phyloP scores from a whole-genome alignment of 805 yeast species.

The Ogataea paraovalis region DNA sequence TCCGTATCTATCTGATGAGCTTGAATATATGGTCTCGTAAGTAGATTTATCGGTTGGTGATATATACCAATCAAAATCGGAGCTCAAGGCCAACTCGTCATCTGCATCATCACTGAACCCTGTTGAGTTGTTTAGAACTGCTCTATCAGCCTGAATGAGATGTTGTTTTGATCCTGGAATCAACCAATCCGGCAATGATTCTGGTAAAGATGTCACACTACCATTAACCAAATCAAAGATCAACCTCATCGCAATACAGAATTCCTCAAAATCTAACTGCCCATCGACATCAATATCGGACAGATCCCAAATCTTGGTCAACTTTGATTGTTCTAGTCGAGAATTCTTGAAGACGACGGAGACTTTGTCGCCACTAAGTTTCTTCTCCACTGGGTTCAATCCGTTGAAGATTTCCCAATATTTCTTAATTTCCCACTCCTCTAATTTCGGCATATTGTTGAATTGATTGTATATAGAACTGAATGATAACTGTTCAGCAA shows the following conservation, averaged over 20 bases:
- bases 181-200: constrained; percentile 83
- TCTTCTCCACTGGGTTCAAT: constrained; percentile 73
- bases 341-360: constrained; percentile 86
- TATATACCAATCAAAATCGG: constrained; percentile 93
- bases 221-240: constrained; percentile 90
- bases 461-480: no score
- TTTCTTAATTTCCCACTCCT: constrained; percentile 93
- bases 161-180: constrained; percentile 87
- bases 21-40: constrained; percentile 73
- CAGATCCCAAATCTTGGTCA: constrained; percentile 84
- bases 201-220: constrained; percentile 64
- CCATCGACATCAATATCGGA: constrained; percentile 94
- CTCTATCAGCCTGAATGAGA: constrained; percentile 77
- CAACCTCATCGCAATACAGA: constrained; percentile 94
- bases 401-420: constrained; percentile 98
- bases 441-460: constrained; percentile 55
- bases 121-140: constrained; percentile 37
- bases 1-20: constrained; percentile 75
- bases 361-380: constrained; percentile 80
- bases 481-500: no score
- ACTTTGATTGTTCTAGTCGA: constrained; percentile 69
- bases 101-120: constrained; percentile 48
- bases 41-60: constrained; percentile 79
- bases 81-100: constrained; percentile 55
- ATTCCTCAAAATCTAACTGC: constrained; percentile 90